phyloP scores from a whole-genome alignment of 2,329 filamentous ascomycete genomes.

The Penicillium aurantiogriseum region DNA sequence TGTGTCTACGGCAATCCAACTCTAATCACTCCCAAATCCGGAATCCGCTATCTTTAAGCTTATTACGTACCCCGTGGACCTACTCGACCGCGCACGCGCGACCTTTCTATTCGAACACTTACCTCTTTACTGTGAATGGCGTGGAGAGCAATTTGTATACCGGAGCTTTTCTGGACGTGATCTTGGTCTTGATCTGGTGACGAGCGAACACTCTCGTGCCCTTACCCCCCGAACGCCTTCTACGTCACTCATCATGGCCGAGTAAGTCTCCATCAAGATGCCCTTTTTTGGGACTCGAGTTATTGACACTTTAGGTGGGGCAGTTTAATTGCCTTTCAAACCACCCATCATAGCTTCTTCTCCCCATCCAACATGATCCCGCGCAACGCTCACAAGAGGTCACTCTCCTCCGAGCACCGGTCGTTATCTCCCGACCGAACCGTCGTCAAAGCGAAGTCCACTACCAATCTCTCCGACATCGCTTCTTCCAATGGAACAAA shows the following conservation, averaged over 20 bases:
- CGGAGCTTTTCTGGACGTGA: constrained; percentile 18
- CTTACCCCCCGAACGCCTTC: constrained; percentile 22
- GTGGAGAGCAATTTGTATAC: constrained; percentile 14
- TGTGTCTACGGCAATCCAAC: constrained; percentile 1
- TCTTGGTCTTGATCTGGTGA: constrained; percentile 1
- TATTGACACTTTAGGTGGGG: constrained; percentile 15
- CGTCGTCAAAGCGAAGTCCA: constrained; percentile 47
- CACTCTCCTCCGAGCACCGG: constrained; percentile 37
- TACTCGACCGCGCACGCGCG: constrained; percentile 27
- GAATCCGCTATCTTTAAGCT: constrained; percentile 10
- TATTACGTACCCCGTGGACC: neutral
- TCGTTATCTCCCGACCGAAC: constrained; percentile 37
- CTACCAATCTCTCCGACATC: constrained; percentile 42
- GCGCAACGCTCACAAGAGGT: constrained; percentile 38
- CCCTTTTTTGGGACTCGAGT: neutral
- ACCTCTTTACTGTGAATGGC: constrained; percentile 20
- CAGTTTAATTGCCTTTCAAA: constrained; percentile 42
- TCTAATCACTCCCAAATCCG: neutral
- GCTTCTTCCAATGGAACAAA: constrained; percentile 27
- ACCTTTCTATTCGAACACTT: constrained; percentile 15
- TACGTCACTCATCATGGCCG: constrained; percentile 38
- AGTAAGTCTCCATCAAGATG: constrained; percentile 31
- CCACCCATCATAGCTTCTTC: constrained; percentile 38
- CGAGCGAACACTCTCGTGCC: constrained; percentile 1
- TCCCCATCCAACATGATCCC: constrained; percentile 40